These are phyloP conservation scores for Colletotrichum lentis DNA, from an alignment of 2,329 filamentous ascomycete genomes.

Conservation along the genomic window DNA sequence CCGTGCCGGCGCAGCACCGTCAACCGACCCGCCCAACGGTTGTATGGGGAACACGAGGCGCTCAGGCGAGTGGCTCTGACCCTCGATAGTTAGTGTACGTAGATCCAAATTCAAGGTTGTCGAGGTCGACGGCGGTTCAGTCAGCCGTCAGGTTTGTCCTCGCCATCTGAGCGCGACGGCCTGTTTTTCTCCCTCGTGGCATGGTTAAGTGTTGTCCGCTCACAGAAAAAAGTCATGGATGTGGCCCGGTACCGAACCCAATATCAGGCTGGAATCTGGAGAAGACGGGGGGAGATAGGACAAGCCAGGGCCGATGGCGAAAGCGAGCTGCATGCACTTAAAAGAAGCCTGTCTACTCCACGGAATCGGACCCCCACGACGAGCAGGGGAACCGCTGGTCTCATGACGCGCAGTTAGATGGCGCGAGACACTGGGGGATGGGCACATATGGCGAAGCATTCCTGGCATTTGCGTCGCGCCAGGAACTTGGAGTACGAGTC, in stretches of 20 bases:
- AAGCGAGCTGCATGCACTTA: constrained; percentile 34
- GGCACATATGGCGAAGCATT: neutral
- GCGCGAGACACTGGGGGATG: constrained; percentile 8
- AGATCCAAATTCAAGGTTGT: neutral
- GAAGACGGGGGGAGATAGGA: constrained; percentile 1
- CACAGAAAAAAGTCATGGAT: constrained; percentile 5
- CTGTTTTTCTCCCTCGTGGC: neutral
- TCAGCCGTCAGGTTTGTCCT: neutral
- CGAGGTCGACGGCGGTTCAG: neutral
- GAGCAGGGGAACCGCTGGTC: constrained; percentile 10
- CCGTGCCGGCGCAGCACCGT: neutral
- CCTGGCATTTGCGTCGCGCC: neutral
- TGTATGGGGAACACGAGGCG: neutral
- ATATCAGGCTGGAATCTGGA: constrained; percentile 5
- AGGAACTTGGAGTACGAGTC: neutral
- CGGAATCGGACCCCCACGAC: constrained; percentile 8
- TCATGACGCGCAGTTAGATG: constrained; percentile 6
- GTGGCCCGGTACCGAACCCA: constrained; percentile 7
- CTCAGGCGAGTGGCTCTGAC: neutral
- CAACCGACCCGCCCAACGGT: neutral
- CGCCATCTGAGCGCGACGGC: neutral
- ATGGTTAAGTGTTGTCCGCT: neutral
- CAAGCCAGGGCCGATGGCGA: constrained; percentile 7
- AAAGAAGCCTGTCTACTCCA: constrained; percentile 18
- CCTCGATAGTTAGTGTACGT: neutral